Conservation (phyloP, 495 filamentous ascomycete genomes). For the Hypoxylon fragiforme region DNA sequence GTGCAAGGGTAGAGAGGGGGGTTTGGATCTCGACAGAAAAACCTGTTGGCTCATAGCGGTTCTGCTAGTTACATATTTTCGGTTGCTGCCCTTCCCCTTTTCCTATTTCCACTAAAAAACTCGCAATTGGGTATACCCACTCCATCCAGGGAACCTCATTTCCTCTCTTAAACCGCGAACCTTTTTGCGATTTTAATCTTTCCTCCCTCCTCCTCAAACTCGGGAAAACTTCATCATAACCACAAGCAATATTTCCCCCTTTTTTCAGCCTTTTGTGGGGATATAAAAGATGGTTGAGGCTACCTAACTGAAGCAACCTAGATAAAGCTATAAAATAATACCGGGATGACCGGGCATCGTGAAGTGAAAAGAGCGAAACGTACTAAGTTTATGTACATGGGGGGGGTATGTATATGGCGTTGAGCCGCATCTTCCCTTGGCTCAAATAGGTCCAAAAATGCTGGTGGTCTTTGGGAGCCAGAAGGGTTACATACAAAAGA, state of each 20-base stretch:
- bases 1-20: too few species aligned
- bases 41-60: too few species aligned
- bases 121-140: too few species aligned
- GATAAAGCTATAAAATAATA: conserved; percentile 25
- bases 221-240: too few species aligned
- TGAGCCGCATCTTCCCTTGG: neutral
- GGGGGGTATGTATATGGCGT: neutral
- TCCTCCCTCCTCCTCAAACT: neutral
- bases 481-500: neutral
- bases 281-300: conserved; percentile 5
- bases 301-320: too few species aligned
- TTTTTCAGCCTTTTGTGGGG: conserved; percentile 14
- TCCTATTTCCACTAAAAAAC: too few species aligned
- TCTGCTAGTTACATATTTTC: too few species aligned
- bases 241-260: too few species aligned
- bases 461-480: neutral
- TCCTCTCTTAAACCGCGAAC: too few species aligned
- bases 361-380: conserved; percentile 20
- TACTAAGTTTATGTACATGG: conserved; percentile 27
- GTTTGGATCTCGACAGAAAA: too few species aligned
- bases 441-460: neutral
- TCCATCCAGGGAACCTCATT: too few species aligned
- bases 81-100: too few species aligned
- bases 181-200: neutral
- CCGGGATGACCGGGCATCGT: conserved; percentile 7